phyloP scores from a whole-genome alignment of 1,284 basidiomycete genomes.

The Ustilago shanxiensis region DNA sequence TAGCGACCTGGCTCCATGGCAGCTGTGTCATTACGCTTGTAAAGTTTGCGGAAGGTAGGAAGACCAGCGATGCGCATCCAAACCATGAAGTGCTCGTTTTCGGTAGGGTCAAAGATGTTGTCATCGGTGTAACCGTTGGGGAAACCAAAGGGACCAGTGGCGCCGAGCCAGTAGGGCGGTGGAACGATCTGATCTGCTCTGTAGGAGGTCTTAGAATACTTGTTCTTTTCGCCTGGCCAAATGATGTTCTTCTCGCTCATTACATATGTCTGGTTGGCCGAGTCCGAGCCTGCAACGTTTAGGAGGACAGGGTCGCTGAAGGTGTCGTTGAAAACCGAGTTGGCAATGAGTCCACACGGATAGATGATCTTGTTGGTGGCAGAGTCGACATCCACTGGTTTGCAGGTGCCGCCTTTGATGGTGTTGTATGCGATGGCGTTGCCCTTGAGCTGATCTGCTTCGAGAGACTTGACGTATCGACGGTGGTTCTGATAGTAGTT shows the following conservation, averaged over 20 bases:
- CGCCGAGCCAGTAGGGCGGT: slow-evolving; percentile 84
- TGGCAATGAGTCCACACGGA: slow-evolving; percentile 97
- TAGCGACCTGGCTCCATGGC: slow-evolving; percentile 83
- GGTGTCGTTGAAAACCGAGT: slow-evolving; percentile 97
- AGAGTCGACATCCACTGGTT: slow-evolving; percentile 78
- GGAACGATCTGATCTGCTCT: slow-evolving; percentile 79
- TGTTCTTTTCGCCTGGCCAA: slow-evolving; percentile 92
- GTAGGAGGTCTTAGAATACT: slow-evolving; percentile 76
- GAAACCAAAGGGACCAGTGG: slow-evolving; percentile 71
- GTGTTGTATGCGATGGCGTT: slow-evolving; percentile 74
- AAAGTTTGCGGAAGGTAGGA: slow-evolving; percentile 95
- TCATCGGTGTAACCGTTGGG: slow-evolving; percentile 80
- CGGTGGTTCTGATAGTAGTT: slow-evolving; percentile 94
- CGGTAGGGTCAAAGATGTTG: slow-evolving; percentile 80
- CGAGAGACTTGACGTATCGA: slow-evolving; percentile 92
- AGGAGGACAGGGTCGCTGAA: slow-evolving; percentile 78
- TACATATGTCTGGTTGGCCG: slow-evolving; percentile 74
- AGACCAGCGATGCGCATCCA: slow-evolving; percentile 99
- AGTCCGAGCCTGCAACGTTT: slow-evolving; percentile 74
- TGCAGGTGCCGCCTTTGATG: slow-evolving; percentile 80
- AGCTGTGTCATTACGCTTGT: slow-evolving; percentile 87
- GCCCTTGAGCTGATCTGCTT: slow-evolving; percentile 87
- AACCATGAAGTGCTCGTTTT: slow-evolving; percentile 95
- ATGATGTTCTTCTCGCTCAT: slow-evolving; percentile 88
- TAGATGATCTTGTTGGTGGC: slow-evolving; percentile 73